phyloP scores from a whole-genome alignment of 2,329 filamentous ascomycete genomes.

The Apiospora rasikravindrae region DNA sequence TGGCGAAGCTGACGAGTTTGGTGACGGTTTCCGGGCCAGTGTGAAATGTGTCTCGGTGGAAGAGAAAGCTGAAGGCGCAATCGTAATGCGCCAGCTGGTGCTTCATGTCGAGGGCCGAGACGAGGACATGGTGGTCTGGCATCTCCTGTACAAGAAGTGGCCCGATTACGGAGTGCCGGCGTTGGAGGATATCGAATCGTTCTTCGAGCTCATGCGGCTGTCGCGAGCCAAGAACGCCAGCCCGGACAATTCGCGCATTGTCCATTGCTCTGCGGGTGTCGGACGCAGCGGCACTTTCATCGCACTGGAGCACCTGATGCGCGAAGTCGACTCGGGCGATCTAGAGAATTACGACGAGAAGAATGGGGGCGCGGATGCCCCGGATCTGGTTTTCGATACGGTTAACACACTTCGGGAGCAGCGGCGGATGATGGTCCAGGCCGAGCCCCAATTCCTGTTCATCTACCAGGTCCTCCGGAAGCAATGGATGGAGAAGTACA shows the following conservation, averaged over 20 bases:
- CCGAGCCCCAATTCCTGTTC: constrained; percentile 82
- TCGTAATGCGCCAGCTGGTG: constrained; percentile 77
- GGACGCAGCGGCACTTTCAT: constrained; percentile 96
- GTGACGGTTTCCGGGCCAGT: constrained; percentile 69
- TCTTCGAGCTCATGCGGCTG: constrained; percentile 72
- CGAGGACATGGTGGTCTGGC: constrained; percentile 64
- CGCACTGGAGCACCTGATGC: constrained; percentile 87
- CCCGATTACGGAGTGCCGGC: constrained; percentile 87
- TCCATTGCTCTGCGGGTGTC: constrained; percentile 90
- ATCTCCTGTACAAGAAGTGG: constrained; percentile 87
- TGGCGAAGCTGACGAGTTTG: constrained; percentile 68
- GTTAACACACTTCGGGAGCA: constrained; percentile 85
- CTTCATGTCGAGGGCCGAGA: constrained; percentile 56
- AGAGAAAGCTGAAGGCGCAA: constrained; percentile 61
- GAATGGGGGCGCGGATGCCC: constrained; percentile 30
- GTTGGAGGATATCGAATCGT: constrained; percentile 67
- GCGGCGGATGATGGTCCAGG: constrained; percentile 94
- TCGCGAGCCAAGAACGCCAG: constrained; percentile 63
- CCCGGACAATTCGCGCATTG: constrained; percentile 74
- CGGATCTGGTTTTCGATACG: constrained; percentile 76
- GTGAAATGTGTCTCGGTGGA: constrained; percentile 70
- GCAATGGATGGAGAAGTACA: constrained; percentile 72
- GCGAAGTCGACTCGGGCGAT: constrained; percentile 78
- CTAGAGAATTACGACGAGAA: constrained; percentile 55
- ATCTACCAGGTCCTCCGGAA: constrained; percentile 86